A percentile compares a stretch with the other conserved stretches of the same genome.
These are phyloP conservation scores for Colletotrichum tropicale DNA, from an alignment of 2,329 filamentous ascomycete genomes.

Conservation along the genomic window DNA sequence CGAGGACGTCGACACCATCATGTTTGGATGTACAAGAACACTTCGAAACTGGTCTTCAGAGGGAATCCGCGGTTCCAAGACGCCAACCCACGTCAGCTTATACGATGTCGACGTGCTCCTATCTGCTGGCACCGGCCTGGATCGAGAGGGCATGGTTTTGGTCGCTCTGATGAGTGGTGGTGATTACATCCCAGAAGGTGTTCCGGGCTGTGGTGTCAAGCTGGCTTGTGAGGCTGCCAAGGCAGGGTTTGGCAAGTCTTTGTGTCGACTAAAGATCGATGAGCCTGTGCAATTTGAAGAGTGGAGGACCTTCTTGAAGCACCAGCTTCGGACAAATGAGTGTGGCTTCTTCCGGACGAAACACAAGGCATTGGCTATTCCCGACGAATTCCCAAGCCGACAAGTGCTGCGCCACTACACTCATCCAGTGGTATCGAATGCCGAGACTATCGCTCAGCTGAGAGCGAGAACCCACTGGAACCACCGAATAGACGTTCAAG, in stretches of 20 bases:
- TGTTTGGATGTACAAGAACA: slow-evolving; percentile 88
- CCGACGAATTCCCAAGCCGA: slow-evolving; percentile 79
- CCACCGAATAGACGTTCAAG: slow-evolving; percentile 65
- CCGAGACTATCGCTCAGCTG: slow-evolving; percentile 60
- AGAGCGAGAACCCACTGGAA: slow-evolving; percentile 63
- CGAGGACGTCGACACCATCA: slow-evolving; percentile 95
- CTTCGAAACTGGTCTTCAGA: slow-evolving; percentile 86
- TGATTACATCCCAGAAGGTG: slow-evolving; percentile 88
- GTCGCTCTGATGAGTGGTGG: slow-evolving; percentile 95
- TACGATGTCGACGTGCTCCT: slow-evolving; percentile 68
- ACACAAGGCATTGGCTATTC: slow-evolving; percentile 76
- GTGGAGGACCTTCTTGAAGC: slow-evolving; percentile 76
- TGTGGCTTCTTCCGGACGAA: slow-evolving; percentile 79
- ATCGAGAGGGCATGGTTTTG: slow-evolving; percentile 88
- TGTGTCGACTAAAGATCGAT: slow-evolving; percentile 69
- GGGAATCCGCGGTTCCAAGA: slow-evolving; percentile 63
- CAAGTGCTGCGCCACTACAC: slow-evolving; percentile 88
- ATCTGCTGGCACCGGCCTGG: slow-evolving; percentile 60
- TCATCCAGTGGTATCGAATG: slow-evolving; percentile 78
- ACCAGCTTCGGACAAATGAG: slow-evolving; percentile 84
- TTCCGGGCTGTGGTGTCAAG: slow-evolving; percentile 86
- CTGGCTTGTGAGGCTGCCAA: slow-evolving; percentile 88
- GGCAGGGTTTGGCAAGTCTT: slow-evolving; percentile 80
- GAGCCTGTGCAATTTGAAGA: slow-evolving; percentile 63
- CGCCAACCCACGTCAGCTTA: slow-evolving; percentile 84